Conservation (phyloP, 2,329 filamentous ascomycete species). For the Claviceps pazoutovae region DNA sequence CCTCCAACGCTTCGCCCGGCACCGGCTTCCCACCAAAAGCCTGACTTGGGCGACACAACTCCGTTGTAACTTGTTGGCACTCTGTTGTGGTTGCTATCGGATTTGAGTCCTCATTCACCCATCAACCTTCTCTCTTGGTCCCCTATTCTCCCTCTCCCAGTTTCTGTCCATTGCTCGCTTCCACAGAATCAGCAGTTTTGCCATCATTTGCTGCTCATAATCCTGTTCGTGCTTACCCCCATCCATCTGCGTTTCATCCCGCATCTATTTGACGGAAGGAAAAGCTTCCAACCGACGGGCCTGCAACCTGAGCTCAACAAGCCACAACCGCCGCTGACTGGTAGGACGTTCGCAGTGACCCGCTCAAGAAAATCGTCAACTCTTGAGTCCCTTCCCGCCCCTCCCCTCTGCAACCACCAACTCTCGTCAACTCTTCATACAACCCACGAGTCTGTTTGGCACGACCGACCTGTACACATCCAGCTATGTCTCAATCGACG, state of each 20-base stretch:
- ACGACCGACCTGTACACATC: slow-evolving; percentile 6
- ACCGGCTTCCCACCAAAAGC: slow-evolving; percentile 3
- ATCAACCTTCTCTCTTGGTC: neutral
- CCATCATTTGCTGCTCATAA: neutral
- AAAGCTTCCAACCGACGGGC: neutral
- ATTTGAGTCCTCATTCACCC: neutral
- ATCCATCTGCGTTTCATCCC: neutral
- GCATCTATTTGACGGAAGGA: neutral
- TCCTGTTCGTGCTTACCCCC: neutral
- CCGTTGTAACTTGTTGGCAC: neutral
- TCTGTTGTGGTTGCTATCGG: neutral
- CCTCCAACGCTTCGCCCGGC: neutral
- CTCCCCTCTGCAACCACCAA: slow-evolving; percentile 4
- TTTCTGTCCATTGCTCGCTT: neutral
- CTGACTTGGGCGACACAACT: no score
- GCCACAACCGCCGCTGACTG: slow-evolving; percentile 3
- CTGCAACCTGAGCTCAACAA: slow-evolving; percentile 4
- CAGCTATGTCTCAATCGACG: slow-evolving; percentile 37
- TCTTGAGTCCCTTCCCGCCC: neutral
- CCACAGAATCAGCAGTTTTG: neutral
- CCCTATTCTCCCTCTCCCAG: neutral
- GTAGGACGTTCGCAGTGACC: slow-evolving; percentile 1
- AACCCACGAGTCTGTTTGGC: slow-evolving; percentile 3
- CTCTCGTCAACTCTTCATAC: neutral
- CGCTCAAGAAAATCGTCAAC: slow-evolving; percentile 6